A percentile compares a stretch with the other conserved stretches of the same genome.
These are phyloP conservation scores for Phytophthora rubi DNA, from an alignment of 352 stramenopile genomes.

Conservation along the genomic window DNA sequence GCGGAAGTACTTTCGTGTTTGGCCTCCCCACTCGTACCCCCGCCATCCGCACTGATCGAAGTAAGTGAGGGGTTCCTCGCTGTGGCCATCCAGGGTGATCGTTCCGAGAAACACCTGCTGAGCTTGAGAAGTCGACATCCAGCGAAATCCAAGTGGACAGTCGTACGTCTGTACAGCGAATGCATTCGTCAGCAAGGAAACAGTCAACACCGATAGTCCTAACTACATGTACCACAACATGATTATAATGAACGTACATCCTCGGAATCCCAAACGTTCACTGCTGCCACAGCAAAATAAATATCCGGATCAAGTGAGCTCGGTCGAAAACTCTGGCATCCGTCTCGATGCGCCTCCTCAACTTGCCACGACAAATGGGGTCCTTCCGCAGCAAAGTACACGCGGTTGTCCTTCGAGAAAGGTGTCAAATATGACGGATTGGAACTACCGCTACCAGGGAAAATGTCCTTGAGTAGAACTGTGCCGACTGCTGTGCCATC, in stretches of 20 bases:
- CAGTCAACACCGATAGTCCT: background rate
- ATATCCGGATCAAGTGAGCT: constrained; percentile 62
- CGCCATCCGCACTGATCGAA: constrained; percentile 88
- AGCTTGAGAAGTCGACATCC: constrained; percentile 85
- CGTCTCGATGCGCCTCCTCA: constrained; percentile 46
- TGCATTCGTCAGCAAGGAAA: background rate
- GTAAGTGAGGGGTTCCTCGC: constrained; percentile 66
- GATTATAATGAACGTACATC: constrained; percentile 35
- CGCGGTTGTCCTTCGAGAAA: constrained; percentile 60
- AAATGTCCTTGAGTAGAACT: constrained; percentile 71
- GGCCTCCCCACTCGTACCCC: constrained; percentile 74
- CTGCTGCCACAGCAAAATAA: constrained; percentile 74
- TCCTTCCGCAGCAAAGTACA: constrained; percentile 87
- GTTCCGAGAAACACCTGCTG: constrained; percentile 48
- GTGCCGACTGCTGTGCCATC: constrained; percentile 75
- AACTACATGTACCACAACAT: background rate
- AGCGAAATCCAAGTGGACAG: constrained; percentile 82
- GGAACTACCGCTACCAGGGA: constrained; percentile 38
- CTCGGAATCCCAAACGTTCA: constrained; percentile 64
- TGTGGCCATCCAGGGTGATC: constrained; percentile 29
- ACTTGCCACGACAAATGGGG: constrained; percentile 74
- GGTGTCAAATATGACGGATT: constrained; percentile 44
- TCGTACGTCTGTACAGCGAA: constrained; percentile 67
- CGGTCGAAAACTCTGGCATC: constrained; percentile 73
- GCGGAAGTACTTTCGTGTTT: constrained; percentile 73